A percentile compares a stretch with the other conserved stretches of the same genome.
Conservation (phyloP, 306 rosid genomes). For the Acmispon strigosus region DNA sequence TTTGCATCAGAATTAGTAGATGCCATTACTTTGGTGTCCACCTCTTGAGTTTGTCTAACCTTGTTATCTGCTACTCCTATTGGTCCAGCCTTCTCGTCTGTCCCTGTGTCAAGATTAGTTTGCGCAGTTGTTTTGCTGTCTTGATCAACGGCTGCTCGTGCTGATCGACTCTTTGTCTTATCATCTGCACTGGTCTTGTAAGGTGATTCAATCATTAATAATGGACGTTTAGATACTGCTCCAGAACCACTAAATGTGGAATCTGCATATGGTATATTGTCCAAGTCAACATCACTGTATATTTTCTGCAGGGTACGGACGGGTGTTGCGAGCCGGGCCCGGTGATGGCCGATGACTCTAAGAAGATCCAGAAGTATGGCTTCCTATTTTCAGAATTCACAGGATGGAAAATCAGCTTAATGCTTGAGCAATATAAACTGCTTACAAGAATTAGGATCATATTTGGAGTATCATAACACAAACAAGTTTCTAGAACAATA, state of each 20-base stretch:
- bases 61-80: slow-evolving; percentile 27
- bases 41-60: slow-evolving; percentile 39
- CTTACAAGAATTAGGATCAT: background rate
- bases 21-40: slow-evolving; percentile 31
- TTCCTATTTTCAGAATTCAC: slow-evolving; percentile 50
- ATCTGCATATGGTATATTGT: slow-evolving; percentile 63
- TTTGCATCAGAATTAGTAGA: slow-evolving; percentile 25
- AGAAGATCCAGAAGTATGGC: slow-evolving; percentile 87
- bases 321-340: slow-evolving; percentile 98
- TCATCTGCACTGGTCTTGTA: slow-evolving; percentile 68
- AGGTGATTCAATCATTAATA: slow-evolving; percentile 63
- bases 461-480: background rate
- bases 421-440: slow-evolving; percentile 5
- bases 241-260: slow-evolving; percentile 43
- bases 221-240: slow-evolving; percentile 50
- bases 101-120: slow-evolving; percentile 37
- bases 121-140: slow-evolving; percentile 42
- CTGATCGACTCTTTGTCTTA: slow-evolving; percentile 38
- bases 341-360: slow-evolving; percentile 89
- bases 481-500: background rate
- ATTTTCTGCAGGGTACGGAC: slow-evolving; percentile 80
- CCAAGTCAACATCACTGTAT: slow-evolving; percentile 65
- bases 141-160: slow-evolving; percentile 52
- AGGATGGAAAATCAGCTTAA: slow-evolving; percentile 26
- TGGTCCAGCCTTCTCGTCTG: slow-evolving; percentile 36